Conservation (phyloP, 352 stramenopile genomes). For the Phytophthora litchii region DNA sequence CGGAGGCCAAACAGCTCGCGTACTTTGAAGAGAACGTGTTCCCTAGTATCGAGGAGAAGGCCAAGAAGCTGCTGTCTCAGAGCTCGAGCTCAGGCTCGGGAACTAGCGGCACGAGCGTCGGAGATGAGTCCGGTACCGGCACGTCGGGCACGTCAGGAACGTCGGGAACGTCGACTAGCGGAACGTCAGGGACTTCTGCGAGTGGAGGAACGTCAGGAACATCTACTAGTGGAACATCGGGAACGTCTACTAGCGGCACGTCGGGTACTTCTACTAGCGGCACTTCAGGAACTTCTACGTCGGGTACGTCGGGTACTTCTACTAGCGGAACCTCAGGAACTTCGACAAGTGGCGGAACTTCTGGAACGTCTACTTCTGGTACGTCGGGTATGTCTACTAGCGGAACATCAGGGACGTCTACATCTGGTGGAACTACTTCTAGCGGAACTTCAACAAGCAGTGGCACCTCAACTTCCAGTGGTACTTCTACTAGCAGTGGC, state of each 20-base stretch:
- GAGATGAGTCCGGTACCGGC: conserved; percentile 16
- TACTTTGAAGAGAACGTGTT: conserved; percentile 73
- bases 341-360: conserved; percentile 3
- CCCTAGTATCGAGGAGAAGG: conserved; percentile 56
- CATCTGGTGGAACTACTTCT: conserved; percentile 9
- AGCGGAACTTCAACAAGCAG: conserved; percentile 9
- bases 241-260: conserved; percentile 14
- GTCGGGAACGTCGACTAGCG: conserved; percentile 6
- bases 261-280: conserved; percentile 15
- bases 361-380: conserved; percentile 13
- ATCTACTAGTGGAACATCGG: conserved; percentile 21
- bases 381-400: conserved; percentile 9
- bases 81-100: conserved; percentile 21
- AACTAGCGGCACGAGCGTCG: conserved; percentile 26
- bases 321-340: conserved; percentile 6
- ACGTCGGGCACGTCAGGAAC: conserved; percentile 24
- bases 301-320: conserved; percentile 15
- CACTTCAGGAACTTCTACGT: conserved; percentile 3
- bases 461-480: conserved; percentile 9
- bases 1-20: conserved; percentile 50
- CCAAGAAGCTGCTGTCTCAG: conserved; percentile 24
- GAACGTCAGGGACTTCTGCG: conserved; percentile 21
- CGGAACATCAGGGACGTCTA: conserved; percentile 14
- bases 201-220: conserved; percentile 7
- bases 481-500: conserved; percentile 11